phyloP scores from a whole-genome alignment of 805 yeast genomes.

The Cyberlindnera mycetangii region DNA sequence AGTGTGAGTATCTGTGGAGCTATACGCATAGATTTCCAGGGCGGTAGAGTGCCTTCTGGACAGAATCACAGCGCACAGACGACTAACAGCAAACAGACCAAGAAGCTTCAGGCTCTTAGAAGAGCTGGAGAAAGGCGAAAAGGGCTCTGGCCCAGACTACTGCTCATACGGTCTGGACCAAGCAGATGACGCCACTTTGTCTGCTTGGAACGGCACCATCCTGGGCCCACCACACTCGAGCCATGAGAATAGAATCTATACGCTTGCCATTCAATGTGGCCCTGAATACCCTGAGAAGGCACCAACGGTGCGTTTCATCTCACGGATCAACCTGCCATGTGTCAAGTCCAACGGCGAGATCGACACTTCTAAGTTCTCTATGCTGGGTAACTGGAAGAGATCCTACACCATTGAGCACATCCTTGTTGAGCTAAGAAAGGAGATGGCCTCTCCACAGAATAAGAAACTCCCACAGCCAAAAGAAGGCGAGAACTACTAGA shows the following conservation, averaged over 20 bases:
- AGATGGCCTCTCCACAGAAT: constrained; percentile 81
- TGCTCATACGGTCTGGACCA: constrained; percentile 93
- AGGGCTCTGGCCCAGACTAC: constrained; percentile 94
- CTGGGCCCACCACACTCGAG: constrained; percentile 92
- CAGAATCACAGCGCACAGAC: no score
- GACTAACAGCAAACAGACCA: constrained; percentile 47
- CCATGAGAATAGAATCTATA: constrained; percentile 92
- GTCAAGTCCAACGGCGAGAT: constrained; percentile 64
- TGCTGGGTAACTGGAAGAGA: constrained; percentile 79
- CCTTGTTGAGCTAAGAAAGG: constrained; percentile 81
- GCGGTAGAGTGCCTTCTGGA: no score
- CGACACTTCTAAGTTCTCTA: constrained; percentile 52
- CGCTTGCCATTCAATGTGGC: constrained; percentile 78
- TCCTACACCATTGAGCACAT: constrained; percentile 93
- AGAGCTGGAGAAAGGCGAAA: constrained; percentile 97
- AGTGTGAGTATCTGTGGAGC: constrained; percentile 4
- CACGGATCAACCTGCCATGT: constrained; percentile 88
- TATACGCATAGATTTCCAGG: not conserved
- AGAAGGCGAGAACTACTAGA: constrained; percentile 70
- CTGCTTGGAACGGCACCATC: constrained; percentile 96
- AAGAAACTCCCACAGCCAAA: constrained; percentile 87
- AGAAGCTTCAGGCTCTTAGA: constrained; percentile 92
- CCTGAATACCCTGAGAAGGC: constrained; percentile 84
- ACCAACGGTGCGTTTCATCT: constrained; percentile 75
- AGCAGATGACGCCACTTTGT: constrained; percentile 88